These are phyloP conservation scores for Straminergon stramineum DNA, from an alignment of 225 moss, liverwort and hornwort species.

Conservation along the genomic window DNA sequence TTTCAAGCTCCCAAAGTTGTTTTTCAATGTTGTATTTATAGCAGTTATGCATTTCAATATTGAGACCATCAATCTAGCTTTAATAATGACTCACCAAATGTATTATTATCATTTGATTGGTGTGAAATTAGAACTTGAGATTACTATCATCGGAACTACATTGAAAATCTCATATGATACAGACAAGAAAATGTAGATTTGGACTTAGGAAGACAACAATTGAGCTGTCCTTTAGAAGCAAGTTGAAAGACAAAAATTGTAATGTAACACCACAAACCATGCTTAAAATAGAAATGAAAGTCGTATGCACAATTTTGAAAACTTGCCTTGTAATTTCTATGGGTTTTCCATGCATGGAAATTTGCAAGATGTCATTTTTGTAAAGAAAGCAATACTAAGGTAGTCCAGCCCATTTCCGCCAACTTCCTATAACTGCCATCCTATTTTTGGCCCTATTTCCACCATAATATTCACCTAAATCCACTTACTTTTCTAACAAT, in stretches of 20 bases:
- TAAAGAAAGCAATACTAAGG: not conserved
- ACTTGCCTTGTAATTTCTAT: not conserved
- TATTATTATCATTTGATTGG: not conserved
- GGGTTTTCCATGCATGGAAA: not conserved
- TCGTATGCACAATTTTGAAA: not conserved
- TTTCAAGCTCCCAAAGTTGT: not conserved
- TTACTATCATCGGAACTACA: not conserved
- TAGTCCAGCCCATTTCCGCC: too few species aligned
- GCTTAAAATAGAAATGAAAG: not conserved
- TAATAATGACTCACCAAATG: not conserved
- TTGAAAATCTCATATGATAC: not conserved
- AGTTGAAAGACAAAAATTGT: not conserved
- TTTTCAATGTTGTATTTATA: not conserved
- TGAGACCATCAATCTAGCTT: not conserved
- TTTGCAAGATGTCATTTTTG: not conserved
- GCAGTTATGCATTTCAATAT: not conserved
- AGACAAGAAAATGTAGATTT: not conserved
- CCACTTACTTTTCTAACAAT: too few species aligned
- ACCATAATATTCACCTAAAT: too few species aligned
- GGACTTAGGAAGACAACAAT: not conserved
- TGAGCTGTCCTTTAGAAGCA: not conserved
- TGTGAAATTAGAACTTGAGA: not conserved
- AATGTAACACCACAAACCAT: fast-evolving
- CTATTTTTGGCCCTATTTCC: too few species aligned
- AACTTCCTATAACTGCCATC: too few species aligned